These are phyloP conservation scores for Scedosporium dehoogii DNA, from an alignment of 2,329 filamentous ascomycete species.

Conservation along the genomic window DNA sequence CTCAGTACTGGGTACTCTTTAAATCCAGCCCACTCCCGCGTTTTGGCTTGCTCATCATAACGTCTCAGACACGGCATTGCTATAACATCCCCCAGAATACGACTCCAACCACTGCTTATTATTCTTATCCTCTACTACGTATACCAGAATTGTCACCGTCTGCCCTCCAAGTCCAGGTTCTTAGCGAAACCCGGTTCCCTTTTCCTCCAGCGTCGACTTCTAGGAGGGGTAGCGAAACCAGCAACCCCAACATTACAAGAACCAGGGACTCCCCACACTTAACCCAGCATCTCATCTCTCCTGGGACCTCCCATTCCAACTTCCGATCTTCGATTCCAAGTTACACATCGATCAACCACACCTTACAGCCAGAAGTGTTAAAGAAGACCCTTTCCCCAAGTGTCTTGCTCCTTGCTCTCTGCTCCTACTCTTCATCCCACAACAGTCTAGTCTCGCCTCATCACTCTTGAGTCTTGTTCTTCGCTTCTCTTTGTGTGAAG, in stretches of 20 bases:
- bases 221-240: background rate
- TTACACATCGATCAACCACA: background rate
- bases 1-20: background rate
- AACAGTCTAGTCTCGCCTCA: background rate
- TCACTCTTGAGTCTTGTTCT: background rate
- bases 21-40: constrained; percentile 5
- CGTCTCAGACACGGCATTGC: constrained; percentile 6
- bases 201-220: background rate
- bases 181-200: constrained; percentile 3
- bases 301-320: constrained; percentile 5
- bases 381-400: background rate
- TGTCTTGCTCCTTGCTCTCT: background rate
- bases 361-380: background rate
- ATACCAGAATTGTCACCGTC: background rate
- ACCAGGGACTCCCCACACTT: constrained; percentile 6
- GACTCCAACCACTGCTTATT: background rate
- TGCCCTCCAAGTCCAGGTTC: background rate
- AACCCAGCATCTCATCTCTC: constrained; percentile 1
- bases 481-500: background rate
- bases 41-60: constrained; percentile 7
- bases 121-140: background rate
- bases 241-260: constrained; percentile 5
- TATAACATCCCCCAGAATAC: background rate
- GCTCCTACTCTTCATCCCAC: background rate
- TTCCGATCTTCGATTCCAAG: constrained; percentile 2